Evolutionary conservation across 345 rosid genomes (phyloP).

Genomic region (Brassica incana): DNA sequence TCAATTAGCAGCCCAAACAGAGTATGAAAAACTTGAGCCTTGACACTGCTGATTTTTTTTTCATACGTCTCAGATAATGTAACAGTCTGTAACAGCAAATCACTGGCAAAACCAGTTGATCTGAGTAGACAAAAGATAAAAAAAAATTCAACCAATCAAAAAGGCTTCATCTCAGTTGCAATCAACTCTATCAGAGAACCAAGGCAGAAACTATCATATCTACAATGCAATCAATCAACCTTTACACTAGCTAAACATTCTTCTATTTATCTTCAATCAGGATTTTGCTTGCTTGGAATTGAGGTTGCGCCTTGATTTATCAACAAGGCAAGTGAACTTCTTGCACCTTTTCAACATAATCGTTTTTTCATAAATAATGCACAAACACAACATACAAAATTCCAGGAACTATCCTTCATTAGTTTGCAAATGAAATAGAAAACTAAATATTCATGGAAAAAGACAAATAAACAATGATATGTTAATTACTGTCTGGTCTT

Average conservation of each 20-base stretch:
- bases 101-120: slow-evolving; percentile 12
- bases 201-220: slow-evolving; percentile 69
- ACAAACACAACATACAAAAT: too few relatives aligned
- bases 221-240: slow-evolving; percentile 55
- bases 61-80: neutral
- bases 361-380: too few relatives aligned
- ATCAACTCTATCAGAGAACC: slow-evolving; percentile 63
- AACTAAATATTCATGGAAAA: slow-evolving; percentile 11
- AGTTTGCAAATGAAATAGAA: too few relatives aligned
- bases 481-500: too few relatives aligned
- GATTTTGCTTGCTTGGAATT: too few relatives aligned
- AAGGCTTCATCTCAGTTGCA: slow-evolving; percentile 53
- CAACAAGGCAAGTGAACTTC: too few relatives aligned
- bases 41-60: neutral
- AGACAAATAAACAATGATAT: slow-evolving; percentile 18
- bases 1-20: neutral
- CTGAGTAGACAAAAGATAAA: neutral
- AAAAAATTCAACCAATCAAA: slow-evolving; percentile 34
- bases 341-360: too few relatives aligned
- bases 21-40: neutral
- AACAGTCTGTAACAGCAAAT: slow-evolving; percentile 1
- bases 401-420: too few relatives aligned
- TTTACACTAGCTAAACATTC: too few relatives aligned
- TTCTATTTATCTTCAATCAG: too few relatives aligned
- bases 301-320: too few relatives aligned